phyloP scores from a whole-genome alignment of 2,329 filamentous ascomycete species.

The Apiospora rasikravindrae region DNA sequence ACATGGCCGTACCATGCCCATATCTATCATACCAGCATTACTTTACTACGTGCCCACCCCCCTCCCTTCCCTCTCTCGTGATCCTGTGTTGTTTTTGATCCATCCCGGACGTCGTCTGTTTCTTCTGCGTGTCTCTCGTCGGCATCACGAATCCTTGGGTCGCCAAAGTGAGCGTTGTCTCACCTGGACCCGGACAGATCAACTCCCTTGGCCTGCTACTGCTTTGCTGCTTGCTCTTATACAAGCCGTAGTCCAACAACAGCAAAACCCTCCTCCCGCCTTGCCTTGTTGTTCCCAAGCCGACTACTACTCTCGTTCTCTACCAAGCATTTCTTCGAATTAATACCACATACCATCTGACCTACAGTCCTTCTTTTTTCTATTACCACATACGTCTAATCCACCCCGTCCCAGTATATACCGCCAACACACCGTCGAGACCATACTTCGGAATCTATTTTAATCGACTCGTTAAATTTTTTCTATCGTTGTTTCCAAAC shows the following conservation, averaged over 20 bases:
- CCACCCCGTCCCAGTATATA: constrained; percentile 1
- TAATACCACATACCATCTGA: constrained; percentile 33
- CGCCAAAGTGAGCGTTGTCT: constrained; percentile 41
- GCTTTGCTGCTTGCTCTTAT: constrained; percentile 36
- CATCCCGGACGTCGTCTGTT: constrained; percentile 32
- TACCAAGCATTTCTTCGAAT: constrained; percentile 27
- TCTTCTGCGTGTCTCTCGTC: constrained; percentile 37
- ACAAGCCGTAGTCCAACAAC: constrained; percentile 32
- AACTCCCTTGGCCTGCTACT: constrained; percentile 26
- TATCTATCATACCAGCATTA: constrained; percentile 34
- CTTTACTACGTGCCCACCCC: constrained; percentile 39
- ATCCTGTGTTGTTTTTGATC: constrained; percentile 40
- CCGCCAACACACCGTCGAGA: background rate
- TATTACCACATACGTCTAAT: background rate
- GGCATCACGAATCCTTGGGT: constrained; percentile 31
- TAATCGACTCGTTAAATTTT: constrained; percentile 2
- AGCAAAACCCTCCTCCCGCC: constrained; percentile 23
- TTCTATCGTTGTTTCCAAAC: background rate
- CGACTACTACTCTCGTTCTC: constrained; percentile 39
- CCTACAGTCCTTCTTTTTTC: constrained; percentile 41
- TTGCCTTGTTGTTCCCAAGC: constrained; percentile 30
- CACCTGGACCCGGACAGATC: constrained; percentile 34
- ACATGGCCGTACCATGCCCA: constrained; percentile 28
- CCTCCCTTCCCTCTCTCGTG: constrained; percentile 41
- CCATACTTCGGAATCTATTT: background rate